phyloP scores from a whole-genome alignment of 345 rosid genomes.

The Eucalyptus lansdowneana region DNA sequence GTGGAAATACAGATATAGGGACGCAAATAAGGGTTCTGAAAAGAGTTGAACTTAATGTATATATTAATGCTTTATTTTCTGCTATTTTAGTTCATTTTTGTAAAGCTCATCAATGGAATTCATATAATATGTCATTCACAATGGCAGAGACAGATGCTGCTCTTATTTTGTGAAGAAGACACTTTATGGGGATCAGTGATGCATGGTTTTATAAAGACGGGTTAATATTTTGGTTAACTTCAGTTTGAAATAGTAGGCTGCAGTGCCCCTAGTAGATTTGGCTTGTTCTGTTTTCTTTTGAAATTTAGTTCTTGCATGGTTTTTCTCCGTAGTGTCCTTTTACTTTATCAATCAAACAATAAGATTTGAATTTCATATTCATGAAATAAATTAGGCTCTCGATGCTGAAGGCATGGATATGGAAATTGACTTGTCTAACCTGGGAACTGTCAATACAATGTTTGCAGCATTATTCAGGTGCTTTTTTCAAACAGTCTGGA shows the following conservation, averaged over 20 bases:
- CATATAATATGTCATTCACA: background rate
- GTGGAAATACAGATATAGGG: background rate
- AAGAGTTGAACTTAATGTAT: background rate
- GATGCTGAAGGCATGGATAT: conserved; percentile 87
- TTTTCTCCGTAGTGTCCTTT: background rate
- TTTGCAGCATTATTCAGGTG: conserved; percentile 99
- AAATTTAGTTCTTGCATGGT: background rate
- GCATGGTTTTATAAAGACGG: background rate
- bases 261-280: background rate
- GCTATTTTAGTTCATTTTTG: background rate
- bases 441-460: conserved; percentile 97
- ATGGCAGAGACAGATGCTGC: background rate
- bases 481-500: background rate
- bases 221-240: background rate
- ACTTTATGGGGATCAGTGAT: background rate
- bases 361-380: background rate
- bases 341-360: background rate
- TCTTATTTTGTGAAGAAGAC: background rate
- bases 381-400: conserved; percentile 50
- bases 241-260: background rate
- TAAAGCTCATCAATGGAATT: background rate
- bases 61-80: background rate
- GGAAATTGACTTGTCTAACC: conserved; percentile 97
- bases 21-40: background rate
- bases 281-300: background rate